These are phyloP conservation scores for Podaxis sp. DNA, from an alignment of 768 basidiomycete species.

Conservation along the genomic window DNA sequence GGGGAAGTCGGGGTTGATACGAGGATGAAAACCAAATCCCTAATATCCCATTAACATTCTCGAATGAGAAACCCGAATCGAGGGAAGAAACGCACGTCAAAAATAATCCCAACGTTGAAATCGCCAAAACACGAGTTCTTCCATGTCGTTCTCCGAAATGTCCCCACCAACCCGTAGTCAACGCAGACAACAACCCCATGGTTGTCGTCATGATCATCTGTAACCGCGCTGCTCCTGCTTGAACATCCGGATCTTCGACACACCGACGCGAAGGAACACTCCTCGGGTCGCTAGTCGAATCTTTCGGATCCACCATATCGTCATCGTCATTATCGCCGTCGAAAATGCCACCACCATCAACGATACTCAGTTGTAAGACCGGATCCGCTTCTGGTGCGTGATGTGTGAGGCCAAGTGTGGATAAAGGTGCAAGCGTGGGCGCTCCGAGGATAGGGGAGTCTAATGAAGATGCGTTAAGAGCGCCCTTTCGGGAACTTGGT, in stretches of 20 bases:
- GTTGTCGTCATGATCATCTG: constrained; percentile 74
- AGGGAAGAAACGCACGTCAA: constrained; percentile 27
- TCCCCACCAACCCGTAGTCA: constrained; percentile 92
- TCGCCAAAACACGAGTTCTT: constrained; percentile 71
- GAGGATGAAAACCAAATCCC: constrained; percentile 81
- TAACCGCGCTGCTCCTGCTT: constrained; percentile 63
- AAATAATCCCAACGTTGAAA: constrained; percentile 58
- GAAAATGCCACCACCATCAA: neutral
- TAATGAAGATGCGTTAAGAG: constrained; percentile 7
- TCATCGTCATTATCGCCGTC: constrained; percentile 18
- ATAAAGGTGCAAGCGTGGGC: constrained; percentile 18
- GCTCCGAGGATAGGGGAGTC: constrained; percentile 13
- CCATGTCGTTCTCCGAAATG: constrained; percentile 77
- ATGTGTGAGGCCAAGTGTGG: constrained; percentile 8
- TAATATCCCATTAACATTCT: constrained; percentile 22
- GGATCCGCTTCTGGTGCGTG: constrained; percentile 9
- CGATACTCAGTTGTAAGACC: constrained; percentile 1
- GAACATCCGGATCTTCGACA: constrained; percentile 51
- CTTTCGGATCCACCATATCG: constrained; percentile 29
- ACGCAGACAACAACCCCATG: constrained; percentile 75
- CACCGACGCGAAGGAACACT: constrained; percentile 33
- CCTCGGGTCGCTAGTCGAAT: constrained; percentile 9
- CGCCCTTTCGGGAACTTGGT: neutral
- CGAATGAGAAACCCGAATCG: neutral
- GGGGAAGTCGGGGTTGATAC: constrained; percentile 67